phyloP scores from a whole-genome alignment of 257 asterid genomes.

The Phtheirospermum japonicum region DNA sequence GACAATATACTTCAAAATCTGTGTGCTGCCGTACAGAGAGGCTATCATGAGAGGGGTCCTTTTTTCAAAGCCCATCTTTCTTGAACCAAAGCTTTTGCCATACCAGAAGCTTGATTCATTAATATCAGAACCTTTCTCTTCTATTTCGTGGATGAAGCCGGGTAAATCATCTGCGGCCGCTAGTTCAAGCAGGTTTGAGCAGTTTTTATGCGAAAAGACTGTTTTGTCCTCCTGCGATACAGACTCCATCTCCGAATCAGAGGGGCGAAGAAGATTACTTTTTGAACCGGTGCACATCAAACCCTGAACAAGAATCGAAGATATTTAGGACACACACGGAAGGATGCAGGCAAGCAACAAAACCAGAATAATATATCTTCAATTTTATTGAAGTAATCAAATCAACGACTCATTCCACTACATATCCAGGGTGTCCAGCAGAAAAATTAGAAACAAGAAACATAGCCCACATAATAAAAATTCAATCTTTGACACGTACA shows the following conservation, averaged over 20 bases:
- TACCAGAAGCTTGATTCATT: conserved; percentile 74
- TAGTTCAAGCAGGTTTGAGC: conserved; percentile 73
- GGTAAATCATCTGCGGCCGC: conserved; percentile 70
- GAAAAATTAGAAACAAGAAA: background rate
- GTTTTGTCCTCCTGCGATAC: conserved; percentile 30
- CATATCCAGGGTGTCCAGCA: conserved; percentile 16
- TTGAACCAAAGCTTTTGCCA: conserved; percentile 59
- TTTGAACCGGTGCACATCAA: conserved; percentile 46
- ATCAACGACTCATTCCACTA: conserved; percentile 31
- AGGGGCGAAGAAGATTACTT: conserved; percentile 30
- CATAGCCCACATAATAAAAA: conserved; percentile 33
- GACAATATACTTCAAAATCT: conserved; percentile 54
- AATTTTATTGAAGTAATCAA: too few relatives aligned
- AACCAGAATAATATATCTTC: too few relatives aligned
- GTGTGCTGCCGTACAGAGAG: conserved; percentile 65
- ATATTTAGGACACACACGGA: too few relatives aligned
- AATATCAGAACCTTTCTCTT: conserved; percentile 52
- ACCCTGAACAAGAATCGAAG: conserved; percentile 33
- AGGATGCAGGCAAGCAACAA: too few relatives aligned
- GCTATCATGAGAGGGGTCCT: conserved; percentile 80
- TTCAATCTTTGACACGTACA: conserved; percentile 25
- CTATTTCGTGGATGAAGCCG: conserved; percentile 52
- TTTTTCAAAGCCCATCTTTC: conserved; percentile 72
- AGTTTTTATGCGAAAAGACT: conserved; percentile 23
- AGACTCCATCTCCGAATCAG: conserved; percentile 50